A percentile compares a stretch with the other conserved stretches of the same genome.
Evolutionary conservation across 257 asterid species (phyloP).

Genomic region (Penstemon barbatus): DNA sequence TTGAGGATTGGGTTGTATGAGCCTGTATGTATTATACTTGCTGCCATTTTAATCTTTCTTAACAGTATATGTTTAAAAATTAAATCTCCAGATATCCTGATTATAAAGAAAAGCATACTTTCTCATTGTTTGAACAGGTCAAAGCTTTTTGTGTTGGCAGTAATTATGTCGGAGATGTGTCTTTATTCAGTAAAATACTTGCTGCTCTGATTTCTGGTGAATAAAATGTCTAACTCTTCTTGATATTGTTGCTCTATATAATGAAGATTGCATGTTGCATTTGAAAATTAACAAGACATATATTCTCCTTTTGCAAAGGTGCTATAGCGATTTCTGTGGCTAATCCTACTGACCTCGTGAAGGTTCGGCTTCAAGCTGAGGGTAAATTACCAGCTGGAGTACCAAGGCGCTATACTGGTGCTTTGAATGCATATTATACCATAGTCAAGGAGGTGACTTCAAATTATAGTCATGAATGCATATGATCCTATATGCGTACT

Average conservation of each 20-base stretch:
- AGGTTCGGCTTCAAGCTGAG: constrained; percentile 95
- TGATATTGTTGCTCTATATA: constrained; percentile 1
- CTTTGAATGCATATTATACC: constrained; percentile 79
- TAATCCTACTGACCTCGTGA: constrained; percentile 96
- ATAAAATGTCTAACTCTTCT: constrained; percentile 24
- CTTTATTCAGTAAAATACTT: constrained; percentile 68
- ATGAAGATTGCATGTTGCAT: constrained; percentile 10
- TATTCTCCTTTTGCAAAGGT: constrained; percentile 49
- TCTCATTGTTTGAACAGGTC: constrained; percentile 48
- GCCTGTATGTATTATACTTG: constrained; percentile 56
- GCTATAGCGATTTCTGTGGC: constrained; percentile 93
- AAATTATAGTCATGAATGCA: constrained; percentile 22
- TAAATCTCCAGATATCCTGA: background rate
- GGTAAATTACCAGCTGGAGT: constrained; percentile 72
- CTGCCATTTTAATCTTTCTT: constrained; percentile 13
- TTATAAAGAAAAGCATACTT: constrained; percentile 17
- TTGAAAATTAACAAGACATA: constrained; percentile 18
- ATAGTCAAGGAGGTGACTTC: constrained; percentile 69
- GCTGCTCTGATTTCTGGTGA: constrained; percentile 89
- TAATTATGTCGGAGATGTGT: constrained; percentile 53
- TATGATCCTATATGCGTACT: constrained; percentile 22
- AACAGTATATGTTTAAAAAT: constrained; percentile 9
- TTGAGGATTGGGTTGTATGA: constrained; percentile 79
- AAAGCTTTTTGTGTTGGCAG: constrained; percentile 63
- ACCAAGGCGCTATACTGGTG: constrained; percentile 75